Evolutionary conservation across 768 basidiomycete genomes (phyloP), one percentile per base, ranked within the genome.

Genomic region (Rhodotorula diobovata): DNA sequence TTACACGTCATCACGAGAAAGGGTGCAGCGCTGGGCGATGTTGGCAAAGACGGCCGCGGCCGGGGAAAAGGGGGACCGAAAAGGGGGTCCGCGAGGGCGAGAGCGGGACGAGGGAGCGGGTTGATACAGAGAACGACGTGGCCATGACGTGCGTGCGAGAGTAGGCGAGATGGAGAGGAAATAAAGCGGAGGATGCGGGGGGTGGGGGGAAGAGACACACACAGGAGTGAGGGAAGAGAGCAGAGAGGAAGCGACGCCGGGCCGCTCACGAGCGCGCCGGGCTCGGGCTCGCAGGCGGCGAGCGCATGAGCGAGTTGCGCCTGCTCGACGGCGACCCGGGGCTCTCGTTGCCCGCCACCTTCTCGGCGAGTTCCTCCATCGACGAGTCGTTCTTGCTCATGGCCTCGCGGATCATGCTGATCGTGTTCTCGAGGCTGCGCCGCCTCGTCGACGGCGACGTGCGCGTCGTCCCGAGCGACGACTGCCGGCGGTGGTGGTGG

Each of bases 351-450:
- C 74, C 69, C 5, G 74, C 71, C 34, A 75, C 71, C 62, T 72
- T 70, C 25, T 75, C 74, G n/a, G 74, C 74, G n/a, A 76, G 63
- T 37, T 76, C 68, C 74, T 76, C 74, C 67, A 78, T 74, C 35
- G 67, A 67, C 55, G 66, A 56, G 51, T 78, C 77, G 41, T 75
- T 63, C 64, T 75, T 74, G 51, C 95, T 93, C 81, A 89, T 87
- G 12, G 90, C 95, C 76, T 92, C 91, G 81, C 93, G 89, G 78
- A 98, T 95, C 79, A 97, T 86, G 72, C 89, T 89, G 84, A 94
- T 93, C 63, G 96, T 98, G 80, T 90, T 93, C 84, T 97, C 95
- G 80, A 98, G 80, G 79, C 90, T 92, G 80, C 95, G 83, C 81
- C 95, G 84, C 74, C 96, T 83, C 61, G 89, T 98, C 80, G 91